phyloP scores from a whole-genome alignment of 2,329 filamentous ascomycete genomes.

The Penicillium occitanis region DNA sequence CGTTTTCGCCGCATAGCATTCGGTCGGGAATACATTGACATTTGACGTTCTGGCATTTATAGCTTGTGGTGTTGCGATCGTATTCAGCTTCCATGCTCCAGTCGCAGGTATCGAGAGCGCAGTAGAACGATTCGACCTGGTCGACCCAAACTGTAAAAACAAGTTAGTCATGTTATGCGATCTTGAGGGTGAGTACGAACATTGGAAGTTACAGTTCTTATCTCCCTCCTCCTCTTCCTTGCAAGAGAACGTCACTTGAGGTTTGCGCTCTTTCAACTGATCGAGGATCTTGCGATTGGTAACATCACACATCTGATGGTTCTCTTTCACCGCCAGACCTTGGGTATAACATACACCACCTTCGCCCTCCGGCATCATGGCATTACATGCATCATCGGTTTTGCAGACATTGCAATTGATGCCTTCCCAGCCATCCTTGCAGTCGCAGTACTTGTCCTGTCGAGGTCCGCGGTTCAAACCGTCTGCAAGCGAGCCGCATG shows the following conservation, averaged over 20 bases:
- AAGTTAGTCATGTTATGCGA: constrained; percentile 28
- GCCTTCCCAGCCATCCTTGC: constrained; percentile 89
- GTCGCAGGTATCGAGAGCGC: constrained; percentile 76
- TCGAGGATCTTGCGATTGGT: constrained; percentile 93
- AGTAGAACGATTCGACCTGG: constrained; percentile 92
- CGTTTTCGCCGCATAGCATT: constrained; percentile 90
- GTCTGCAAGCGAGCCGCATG: constrained; percentile 84
- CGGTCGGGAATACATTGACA: constrained; percentile 87
- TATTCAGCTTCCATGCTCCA: constrained; percentile 69
- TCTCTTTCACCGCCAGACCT: constrained; percentile 86
- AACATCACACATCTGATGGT: constrained; percentile 97
- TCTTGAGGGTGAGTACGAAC: constrained; percentile 50
- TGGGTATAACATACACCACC: constrained; percentile 90
- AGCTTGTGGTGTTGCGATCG: constrained; percentile 75
- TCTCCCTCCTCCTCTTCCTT: constrained; percentile 56
- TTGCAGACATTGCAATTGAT: constrained; percentile 98
- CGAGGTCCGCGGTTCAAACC: constrained; percentile 77
- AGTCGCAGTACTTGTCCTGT: constrained; percentile 70
- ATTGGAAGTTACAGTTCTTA: constrained; percentile 89
- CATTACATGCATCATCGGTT: constrained; percentile 77
- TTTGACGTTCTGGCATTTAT: constrained; percentile 78
- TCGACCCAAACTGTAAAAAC: constrained; percentile 81
- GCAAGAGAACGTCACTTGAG: constrained; percentile 94
- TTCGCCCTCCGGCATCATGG: constrained; percentile 77
- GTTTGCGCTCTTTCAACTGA: constrained; percentile 77